Base-by-base conservation (phyloP, 495 filamentous ascomycete species). In the Delitschia confertaspora region DNA sequence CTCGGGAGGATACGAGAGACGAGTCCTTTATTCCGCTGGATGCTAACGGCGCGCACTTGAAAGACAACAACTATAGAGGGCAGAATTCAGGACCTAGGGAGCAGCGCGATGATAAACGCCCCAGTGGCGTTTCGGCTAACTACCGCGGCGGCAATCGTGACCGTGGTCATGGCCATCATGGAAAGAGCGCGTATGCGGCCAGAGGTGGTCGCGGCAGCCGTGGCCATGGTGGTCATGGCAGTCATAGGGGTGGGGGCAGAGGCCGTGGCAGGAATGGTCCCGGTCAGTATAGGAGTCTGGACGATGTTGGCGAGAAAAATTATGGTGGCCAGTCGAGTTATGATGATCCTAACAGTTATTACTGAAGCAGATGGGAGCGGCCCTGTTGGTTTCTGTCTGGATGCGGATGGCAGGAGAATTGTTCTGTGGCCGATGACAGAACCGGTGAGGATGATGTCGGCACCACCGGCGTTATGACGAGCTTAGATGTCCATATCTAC, bases 1-100 rank as follows among this genome's bases (percentile, higher is more conserved):
- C 65, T 27, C 67, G 72, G 14, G 72, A 80, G 20, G 76, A 78
- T 3, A n/a, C n/a, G n/a, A n/a, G n/a, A n/a, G n/a, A n/a, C n/a
- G n/a, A n/a, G n/a, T n/a, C n/a, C n/a, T 24, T 14, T 18, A 27
- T 14, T 18, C n/a, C 16, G 6, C 20, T 17, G n/a, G 24, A 38
- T 14, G 25, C 19, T 13, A 18, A 42, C 6, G 35, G 40, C 9
- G n/a, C 9, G 21, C 20, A 19, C 16, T 17, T 30, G n/a, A 34
- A 22, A 19, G 33, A 47, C 10, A 34, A 22, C 13, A 29, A 47
- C 10, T 39, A 16, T 26, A 42, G 43, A 6, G 16, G 37, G 6
- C 33, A 42, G 20, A 29, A 38, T 16, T 22, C 42, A 25, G 8
- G 38, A n/a, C 16, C 36, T 10, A 39, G 20, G 22, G 39, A n/a